Evolutionary conservation across 2,329 filamentous ascomycete species (phyloP).

Genomic region (Fusarium abutilonis): DNA sequence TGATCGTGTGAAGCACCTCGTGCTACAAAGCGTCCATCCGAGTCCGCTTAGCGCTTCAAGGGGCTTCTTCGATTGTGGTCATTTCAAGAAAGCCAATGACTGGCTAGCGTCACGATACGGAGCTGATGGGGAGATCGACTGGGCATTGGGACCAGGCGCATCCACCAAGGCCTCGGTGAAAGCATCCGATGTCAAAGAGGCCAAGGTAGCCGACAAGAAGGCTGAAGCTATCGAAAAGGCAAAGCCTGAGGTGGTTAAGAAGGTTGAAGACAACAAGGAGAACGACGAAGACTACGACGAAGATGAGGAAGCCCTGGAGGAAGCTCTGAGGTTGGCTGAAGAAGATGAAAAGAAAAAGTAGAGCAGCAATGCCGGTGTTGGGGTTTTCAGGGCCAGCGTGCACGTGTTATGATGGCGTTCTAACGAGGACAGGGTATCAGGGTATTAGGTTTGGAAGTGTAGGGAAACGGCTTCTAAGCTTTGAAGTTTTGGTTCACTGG

Average conservation of each 20-base stretch:
- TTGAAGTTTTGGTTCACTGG: constrained; percentile 8
- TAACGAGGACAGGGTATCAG: constrained; percentile 12
- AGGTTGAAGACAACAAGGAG: constrained; percentile 35
- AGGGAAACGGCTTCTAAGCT: constrained; percentile 17
- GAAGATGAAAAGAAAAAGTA: constrained; percentile 41
- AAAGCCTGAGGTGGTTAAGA: constrained; percentile 25
- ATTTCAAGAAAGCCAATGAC: constrained; percentile 84
- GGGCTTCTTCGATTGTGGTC: constrained; percentile 85
- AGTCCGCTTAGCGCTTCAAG: constrained; percentile 86
- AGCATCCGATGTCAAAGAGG: constrained; percentile 37
- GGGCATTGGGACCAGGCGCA: constrained; percentile 67
- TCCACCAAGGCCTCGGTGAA: constrained; percentile 48
- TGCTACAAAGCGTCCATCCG: constrained; percentile 88
- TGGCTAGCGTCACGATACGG: constrained; percentile 87
- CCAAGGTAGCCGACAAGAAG: constrained; percentile 38
- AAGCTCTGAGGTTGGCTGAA: constrained; percentile 49
- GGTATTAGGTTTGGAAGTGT: constrained; percentile 5
- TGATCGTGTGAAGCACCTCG: constrained; percentile 77
- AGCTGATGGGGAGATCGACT: constrained; percentile 82
- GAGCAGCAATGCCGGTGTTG: not conserved
- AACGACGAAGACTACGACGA: constrained; percentile 48
- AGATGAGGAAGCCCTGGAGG: constrained; percentile 52
- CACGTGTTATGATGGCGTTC: constrained; percentile 33
- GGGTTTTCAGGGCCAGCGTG: constrained; percentile 16
- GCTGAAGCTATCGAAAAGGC: constrained; percentile 44